Base-by-base conservation (phyloP, 2,329 filamentous ascomycete genomes). In the Cercospora sesami region DNA sequence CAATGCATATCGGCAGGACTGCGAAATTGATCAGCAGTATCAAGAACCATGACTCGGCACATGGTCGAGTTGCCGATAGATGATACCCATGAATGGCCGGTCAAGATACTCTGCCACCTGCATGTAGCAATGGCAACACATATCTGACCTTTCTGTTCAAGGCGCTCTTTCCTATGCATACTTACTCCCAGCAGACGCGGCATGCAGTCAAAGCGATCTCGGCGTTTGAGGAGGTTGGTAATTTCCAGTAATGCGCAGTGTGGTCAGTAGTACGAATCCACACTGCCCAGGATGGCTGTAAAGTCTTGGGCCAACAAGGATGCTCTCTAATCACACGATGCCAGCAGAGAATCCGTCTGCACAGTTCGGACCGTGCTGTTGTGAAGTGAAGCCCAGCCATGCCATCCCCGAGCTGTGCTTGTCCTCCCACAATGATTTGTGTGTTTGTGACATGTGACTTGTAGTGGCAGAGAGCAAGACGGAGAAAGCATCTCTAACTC, bases 1-100 rank as follows among this genome's bases (percentile, higher is more conserved):
- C 28, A 42, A 18, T 21, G 16, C 14, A 60, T 48, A 64, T 61
- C 45, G 66, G 61, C 66, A 64, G 64, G 9, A 55, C 30, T 59
- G 18, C 12, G 55, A 7, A 14, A 18, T 3, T 33, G 28, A 59
- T 59, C 28, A 59, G 55, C 55, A 59, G 55, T 36, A 55, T 30
- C 12, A 28, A 26, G 23, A 26, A 30, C 23, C 12, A 55, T 28
- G 48, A 26, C 23, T 55, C 21, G 48, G 48, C 48, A n/a, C 10
- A 16, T 26, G 23, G 48, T 28, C 14, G 48, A 55, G 48, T 16
- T 8, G 48, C 48, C 23, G 26, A 16, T 14, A 26, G 23, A 55
- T 55, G 48, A 55, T 55, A 30, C 26, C 45, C 45, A 23, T 16
- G 23, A 1, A 55, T 55, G 23, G 14, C 23, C 9, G 16, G 16